Conservation (phyloP, 2,329 filamentous ascomycete genomes). For the Periconia digitata region DNA sequence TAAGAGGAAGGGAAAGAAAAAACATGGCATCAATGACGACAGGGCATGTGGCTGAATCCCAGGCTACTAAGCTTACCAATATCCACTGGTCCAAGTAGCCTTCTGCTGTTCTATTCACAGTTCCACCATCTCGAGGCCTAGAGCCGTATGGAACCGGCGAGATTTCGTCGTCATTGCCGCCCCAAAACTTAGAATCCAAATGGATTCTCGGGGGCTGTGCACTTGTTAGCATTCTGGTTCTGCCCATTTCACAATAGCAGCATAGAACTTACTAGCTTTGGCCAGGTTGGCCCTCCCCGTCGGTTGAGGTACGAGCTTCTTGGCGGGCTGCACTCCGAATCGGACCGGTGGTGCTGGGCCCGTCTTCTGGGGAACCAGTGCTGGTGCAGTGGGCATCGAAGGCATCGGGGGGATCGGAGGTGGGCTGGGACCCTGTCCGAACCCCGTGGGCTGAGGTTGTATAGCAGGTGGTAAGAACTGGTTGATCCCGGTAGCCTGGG, state of each 20-base stretch:
- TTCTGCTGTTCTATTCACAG: too few relatives aligned
- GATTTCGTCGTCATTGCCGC: neutral
- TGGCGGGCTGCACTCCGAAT: constrained; percentile 76
- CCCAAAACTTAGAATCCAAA: constrained; percentile 62
- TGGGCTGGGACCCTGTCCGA: constrained; percentile 50
- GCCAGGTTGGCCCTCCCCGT: constrained; percentile 91
- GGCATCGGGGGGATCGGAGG: constrained; percentile 62
- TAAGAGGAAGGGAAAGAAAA: too few relatives aligned
- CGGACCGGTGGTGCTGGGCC: constrained; percentile 84
- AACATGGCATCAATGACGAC: constrained; percentile 1
- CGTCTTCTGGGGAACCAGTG: constrained; percentile 75
- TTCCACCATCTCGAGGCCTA: too few relatives aligned
- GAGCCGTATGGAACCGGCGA: too few relatives aligned
- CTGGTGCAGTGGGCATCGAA: constrained; percentile 59
- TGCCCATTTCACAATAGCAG: neutral
- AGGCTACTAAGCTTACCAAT: too few relatives aligned
- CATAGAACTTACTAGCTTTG: constrained; percentile 82
- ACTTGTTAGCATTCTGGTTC: constrained; percentile 3
- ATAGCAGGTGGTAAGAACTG: constrained; percentile 50
- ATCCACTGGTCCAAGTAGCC: too few relatives aligned
- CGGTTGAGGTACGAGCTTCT: constrained; percentile 80
- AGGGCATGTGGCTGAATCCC: neutral
- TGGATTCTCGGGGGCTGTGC: constrained; percentile 68
- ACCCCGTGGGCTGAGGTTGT: constrained; percentile 58
- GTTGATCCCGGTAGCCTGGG: constrained; percentile 59